Conservation (phyloP, 2,329 filamentous ascomycete genomes). For the Epichloe sp. region DNA sequence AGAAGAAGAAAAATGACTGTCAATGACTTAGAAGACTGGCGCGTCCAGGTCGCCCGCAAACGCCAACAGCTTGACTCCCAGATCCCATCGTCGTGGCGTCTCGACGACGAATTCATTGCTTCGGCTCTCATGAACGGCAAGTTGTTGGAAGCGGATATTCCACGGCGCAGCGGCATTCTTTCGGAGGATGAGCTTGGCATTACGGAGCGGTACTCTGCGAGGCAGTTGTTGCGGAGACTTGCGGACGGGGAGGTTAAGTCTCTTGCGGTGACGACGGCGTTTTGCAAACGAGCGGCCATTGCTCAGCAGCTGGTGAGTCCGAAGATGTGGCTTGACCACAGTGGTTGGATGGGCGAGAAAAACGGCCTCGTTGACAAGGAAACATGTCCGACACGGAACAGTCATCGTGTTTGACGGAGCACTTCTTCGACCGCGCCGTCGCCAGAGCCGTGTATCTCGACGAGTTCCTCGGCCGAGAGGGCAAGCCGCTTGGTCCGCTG, state of each 20-base stretch:
- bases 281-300: constrained; percentile 16
- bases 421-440: constrained; percentile 27
- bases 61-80: constrained; percentile 1
- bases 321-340: not conserved
- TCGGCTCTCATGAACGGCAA: not conserved
- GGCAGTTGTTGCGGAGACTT: constrained; percentile 23
- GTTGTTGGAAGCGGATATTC: constrained; percentile 6
- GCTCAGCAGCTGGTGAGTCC: constrained; percentile 16
- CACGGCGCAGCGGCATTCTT: constrained; percentile 22
- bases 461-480: constrained; percentile 3
- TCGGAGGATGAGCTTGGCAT: constrained; percentile 28
- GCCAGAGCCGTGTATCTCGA: constrained; percentile 9
- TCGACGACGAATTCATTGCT: not conserved
- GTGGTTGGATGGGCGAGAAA: no score
- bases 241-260: constrained; percentile 18
- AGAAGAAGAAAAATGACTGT: not conserved
- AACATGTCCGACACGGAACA: not conserved
- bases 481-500: constrained; percentile 10
- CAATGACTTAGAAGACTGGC: not conserved
- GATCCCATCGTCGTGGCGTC: constrained; percentile 4
- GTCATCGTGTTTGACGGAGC: constrained; percentile 27
- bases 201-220: constrained; percentile 27
- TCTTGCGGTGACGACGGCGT: constrained; percentile 22
- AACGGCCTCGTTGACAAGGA: no score
- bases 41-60: not conserved